These are phyloP conservation scores for Lactarius evosmus DNA, from an alignment of 768 basidiomycete species.

Conservation along the genomic window DNA sequence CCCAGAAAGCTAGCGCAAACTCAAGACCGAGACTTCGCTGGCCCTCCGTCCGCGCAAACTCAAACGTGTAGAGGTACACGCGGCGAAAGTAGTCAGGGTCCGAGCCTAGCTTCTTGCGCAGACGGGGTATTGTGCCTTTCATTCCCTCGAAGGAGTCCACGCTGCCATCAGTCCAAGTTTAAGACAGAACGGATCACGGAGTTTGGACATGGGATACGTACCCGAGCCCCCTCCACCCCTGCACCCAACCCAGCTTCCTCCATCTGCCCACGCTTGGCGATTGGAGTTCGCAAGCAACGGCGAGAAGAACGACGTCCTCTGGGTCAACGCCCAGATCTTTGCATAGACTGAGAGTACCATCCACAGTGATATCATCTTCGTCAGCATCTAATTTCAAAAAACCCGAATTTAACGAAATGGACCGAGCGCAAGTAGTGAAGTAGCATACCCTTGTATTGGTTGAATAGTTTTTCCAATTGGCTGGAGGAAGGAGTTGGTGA, in stretches of 20 bases:
- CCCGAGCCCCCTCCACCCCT: conserved; percentile 77
- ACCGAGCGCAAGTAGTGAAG: background rate
- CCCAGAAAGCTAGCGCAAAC: conserved; percentile 74
- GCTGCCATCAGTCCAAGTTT: conserved; percentile 36
- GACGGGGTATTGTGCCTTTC: conserved; percentile 48
- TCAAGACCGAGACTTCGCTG: conserved; percentile 76
- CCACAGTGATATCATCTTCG: conserved; percentile 62
- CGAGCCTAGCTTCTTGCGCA: conserved; percentile 58
- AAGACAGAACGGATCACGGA: background rate
- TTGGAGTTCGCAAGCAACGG: conserved; percentile 77
- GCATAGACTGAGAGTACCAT: conserved; percentile 79
- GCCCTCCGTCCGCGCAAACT: conserved; percentile 70
- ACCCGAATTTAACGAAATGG: background rate
- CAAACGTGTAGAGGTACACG: conserved; percentile 80
- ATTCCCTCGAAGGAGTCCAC: conserved; percentile 65
- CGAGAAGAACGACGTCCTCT: conserved; percentile 79
- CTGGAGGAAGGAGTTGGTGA: conserved; percentile 30
- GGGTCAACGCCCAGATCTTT: conserved; percentile 66
- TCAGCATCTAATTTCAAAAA: conserved; percentile 45
- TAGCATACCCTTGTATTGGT: conserved; percentile 43
- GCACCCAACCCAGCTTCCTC: conserved; percentile 66
- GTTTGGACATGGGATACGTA: conserved; percentile 36
- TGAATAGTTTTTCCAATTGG: conserved; percentile 42
- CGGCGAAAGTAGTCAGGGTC: conserved; percentile 69
- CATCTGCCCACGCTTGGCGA: conserved; percentile 73